Conservation (phyloP, 345 rosid species). For the Hibiscus mutabilis region DNA sequence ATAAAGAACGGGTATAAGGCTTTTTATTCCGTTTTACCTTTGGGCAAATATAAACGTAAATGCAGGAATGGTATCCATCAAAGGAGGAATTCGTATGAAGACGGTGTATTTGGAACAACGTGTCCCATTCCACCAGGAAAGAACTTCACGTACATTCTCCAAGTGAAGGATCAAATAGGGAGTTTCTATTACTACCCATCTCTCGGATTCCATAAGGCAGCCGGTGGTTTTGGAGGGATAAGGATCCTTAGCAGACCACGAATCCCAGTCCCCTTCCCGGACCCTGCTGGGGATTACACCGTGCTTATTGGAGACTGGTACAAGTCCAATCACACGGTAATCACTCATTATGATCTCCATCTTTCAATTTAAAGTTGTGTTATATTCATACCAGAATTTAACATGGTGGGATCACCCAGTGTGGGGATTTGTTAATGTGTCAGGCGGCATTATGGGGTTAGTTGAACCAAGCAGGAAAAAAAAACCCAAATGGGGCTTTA, state of each 20-base stretch:
- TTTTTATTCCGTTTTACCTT: too few species aligned
- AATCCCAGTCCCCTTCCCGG: conserved; percentile 64
- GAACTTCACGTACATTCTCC: conserved; percentile 69
- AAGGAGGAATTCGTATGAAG: conserved; percentile 65
- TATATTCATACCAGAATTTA: not conserved
- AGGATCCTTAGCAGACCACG: conserved; percentile 59
- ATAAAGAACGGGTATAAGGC: too few species aligned
- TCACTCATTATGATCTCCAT: not conserved
- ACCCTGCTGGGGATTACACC: conserved; percentile 59
- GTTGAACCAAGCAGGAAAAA: not conserved
- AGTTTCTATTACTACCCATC: conserved; percentile 75
- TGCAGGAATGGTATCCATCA: conserved; percentile 60
- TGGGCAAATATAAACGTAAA: too few species aligned
- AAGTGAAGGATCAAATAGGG: conserved; percentile 73
- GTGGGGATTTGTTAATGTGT: not conserved
- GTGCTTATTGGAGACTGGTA: conserved; percentile 73
- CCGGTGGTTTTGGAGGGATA: conserved; percentile 69
- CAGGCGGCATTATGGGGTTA: not conserved
- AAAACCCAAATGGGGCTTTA: not conserved
- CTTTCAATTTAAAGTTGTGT: not conserved
- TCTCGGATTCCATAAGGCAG: conserved; percentile 72
- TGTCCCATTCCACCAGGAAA: conserved; percentile 72
- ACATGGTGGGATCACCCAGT: not conserved
- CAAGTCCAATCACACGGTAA: conserved; percentile 66
- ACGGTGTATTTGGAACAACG: conserved; percentile 65